These are phyloP conservation scores for Papiliotrema flavescens DNA, from an alignment of 1,284 basidiomycete species.

Conservation along the genomic window DNA sequence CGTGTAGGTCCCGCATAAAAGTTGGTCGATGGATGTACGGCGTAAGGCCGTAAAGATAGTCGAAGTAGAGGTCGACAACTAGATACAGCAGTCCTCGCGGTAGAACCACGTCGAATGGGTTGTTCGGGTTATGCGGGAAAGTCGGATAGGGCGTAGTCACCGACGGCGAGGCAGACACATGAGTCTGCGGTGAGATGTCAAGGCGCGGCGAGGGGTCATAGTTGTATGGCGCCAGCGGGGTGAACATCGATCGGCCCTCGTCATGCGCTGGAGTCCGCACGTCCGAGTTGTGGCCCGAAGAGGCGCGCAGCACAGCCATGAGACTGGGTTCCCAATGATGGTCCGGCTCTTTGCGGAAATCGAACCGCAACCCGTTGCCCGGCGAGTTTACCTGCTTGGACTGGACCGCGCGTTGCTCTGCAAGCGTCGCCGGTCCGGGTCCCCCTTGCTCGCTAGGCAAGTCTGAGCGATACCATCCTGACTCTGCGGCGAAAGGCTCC, in stretches of 20 bases:
- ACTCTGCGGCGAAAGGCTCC: neutral
- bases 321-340: conserved; percentile 4
- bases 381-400: conserved; percentile 6
- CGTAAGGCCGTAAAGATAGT: conserved; percentile 78
- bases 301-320: neutral
- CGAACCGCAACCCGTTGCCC: too few relatives aligned
- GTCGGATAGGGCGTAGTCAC: neutral
- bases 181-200: conserved; percentile 2
- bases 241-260: neutral
- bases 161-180: conserved; percentile 6
- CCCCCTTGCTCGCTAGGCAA: conserved; percentile 1
- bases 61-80: conserved; percentile 79
- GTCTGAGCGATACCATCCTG: conserved; percentile 1
- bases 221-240: neutral
- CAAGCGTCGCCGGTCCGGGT: conserved; percentile 18
- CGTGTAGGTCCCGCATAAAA: conserved; percentile 76
- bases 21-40: conserved; percentile 60
- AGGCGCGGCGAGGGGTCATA: neutral
- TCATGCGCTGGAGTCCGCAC: neutral
- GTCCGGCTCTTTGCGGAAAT: neutral
- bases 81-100: conserved; percentile 33
- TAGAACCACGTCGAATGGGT: conserved; percentile 41
- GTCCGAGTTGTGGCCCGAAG: neutral
- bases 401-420: conserved; percentile 15
- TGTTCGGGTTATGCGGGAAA: conserved; percentile 19